These are phyloP conservation scores for Rhexocercosporidium sp. DNA, from an alignment of 2,329 filamentous ascomycete species.

Conservation along the genomic window DNA sequence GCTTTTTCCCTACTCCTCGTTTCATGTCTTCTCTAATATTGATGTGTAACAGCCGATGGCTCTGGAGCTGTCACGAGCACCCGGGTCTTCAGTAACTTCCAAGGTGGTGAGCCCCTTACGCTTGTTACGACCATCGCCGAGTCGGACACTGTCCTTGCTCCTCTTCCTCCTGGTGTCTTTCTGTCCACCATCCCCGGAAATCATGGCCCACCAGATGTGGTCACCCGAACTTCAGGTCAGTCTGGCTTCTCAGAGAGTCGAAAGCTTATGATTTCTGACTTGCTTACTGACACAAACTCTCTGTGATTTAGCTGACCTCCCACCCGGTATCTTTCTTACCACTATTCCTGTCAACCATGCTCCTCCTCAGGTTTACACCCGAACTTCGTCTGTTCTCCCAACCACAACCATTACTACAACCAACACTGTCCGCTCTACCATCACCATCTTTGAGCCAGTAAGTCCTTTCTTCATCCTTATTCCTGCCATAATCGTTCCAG, in stretches of 20 bases:
- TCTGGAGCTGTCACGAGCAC: not conserved
- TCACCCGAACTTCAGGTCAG: not conserved
- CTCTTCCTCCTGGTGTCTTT: not conserved
- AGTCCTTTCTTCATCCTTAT: not conserved
- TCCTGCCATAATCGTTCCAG: not conserved
- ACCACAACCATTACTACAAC: constrained; percentile 3
- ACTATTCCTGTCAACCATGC: not conserved
- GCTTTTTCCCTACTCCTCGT: not conserved
- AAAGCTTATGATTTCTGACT: not conserved
- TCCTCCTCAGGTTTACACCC: not conserved
- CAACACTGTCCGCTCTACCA: not conserved
- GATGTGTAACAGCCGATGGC: not conserved
- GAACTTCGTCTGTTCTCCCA: not conserved
- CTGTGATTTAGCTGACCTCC: not conserved
- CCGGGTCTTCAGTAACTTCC: not conserved
- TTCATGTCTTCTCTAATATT: not conserved
- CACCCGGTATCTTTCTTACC: not conserved
- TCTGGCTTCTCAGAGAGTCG: not conserved
- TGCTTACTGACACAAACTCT: not conserved
- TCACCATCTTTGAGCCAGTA: not conserved
- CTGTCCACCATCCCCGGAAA: not conserved
- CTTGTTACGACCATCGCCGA: not conserved
- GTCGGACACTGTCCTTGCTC: not conserved
- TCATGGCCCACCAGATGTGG: not conserved
- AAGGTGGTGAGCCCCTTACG: not conserved